Base-by-base conservation (phyloP, 148 eudicot genomes). In the Rhododendron molle region DNA sequence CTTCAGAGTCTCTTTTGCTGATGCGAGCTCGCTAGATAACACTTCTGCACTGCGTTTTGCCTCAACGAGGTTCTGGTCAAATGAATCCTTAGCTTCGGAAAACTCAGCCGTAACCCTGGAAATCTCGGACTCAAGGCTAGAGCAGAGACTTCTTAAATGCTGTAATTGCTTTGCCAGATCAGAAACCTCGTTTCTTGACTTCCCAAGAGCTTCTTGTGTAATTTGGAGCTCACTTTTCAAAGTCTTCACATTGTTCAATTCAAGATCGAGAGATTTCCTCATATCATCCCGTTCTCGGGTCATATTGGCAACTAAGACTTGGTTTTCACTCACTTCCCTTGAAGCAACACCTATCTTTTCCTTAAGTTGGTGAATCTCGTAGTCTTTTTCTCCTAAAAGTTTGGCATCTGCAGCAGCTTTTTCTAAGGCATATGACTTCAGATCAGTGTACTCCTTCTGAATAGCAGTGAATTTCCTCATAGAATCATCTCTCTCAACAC, bases 141-240 rank as follows among this genome's bases (percentile, higher is more conserved):
- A 87, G 88, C 92, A 92, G 62, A 87, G 71, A 11, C 80, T 85
- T 80, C 84, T 90, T 7, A 93, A 92, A 40, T 89, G 83, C 34
- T 88, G 78, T 26, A 95, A 82, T 71, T 89, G 89, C 11, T 76
- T 83, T 16, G 69, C 76, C 65, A 92, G 87, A 74, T 93, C 93
- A 83, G 92, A 88, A 47, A 89, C 92, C 88, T 93, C 96, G 7
- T 82, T 86, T 86, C 87, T 92, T 43, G 95, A 92, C 58, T 83
- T 90, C 85, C 69, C 94, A 13, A 95, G 86, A 46, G 88, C 88
- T 73, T 89, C 90, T 72, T 90, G 85, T 5, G 89, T 83, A 76
- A 85, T 69, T 86, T 89, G 78, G 83, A 95, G 95, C 87, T 94
- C 96, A 16, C 86, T 85, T 81, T 92, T 91, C 82, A 95, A 83